Evolutionary conservation across 1,139 yeast genomes (phyloP).

Genomic region (Keqinozyma sinolaborantium): DNA sequence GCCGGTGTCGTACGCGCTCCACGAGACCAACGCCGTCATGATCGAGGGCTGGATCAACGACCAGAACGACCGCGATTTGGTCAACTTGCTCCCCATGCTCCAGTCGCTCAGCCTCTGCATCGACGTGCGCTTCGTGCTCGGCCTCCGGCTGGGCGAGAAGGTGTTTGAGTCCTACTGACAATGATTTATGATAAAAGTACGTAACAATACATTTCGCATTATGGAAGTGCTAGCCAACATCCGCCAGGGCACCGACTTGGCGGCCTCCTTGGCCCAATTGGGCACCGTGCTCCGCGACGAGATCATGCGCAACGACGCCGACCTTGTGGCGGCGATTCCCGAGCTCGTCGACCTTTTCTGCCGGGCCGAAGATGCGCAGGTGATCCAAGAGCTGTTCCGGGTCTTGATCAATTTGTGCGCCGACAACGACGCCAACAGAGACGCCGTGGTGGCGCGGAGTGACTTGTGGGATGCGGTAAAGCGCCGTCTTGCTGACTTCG

Average conservation of each 20-base stretch:
- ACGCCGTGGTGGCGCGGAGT: slow-evolving; percentile 12
- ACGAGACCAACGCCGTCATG: slow-evolving; percentile 83
- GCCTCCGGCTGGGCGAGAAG: slow-evolving; percentile 74
- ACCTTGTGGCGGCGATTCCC: slow-evolving; percentile 7
- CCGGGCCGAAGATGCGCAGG: slow-evolving; percentile 3
- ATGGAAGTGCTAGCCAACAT: neutral
- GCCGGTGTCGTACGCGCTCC: slow-evolving; percentile 81
- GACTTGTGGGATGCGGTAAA: slow-evolving; percentile 18
- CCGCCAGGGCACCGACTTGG: neutral
- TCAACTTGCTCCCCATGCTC: slow-evolving; percentile 77
- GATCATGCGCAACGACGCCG: slow-evolving; percentile 12
- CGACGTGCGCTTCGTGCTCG: slow-evolving; percentile 80
- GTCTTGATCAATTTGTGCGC: slow-evolving; percentile 36
- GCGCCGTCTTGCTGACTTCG: slow-evolving; percentile 2
- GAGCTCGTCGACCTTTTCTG: slow-evolving; percentile 7
- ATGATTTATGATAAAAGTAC: slow-evolving; percentile 1
- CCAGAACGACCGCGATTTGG: slow-evolving; percentile 78
- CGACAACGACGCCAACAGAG: slow-evolving; percentile 32
- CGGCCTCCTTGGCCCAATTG: slow-evolving; percentile 11
- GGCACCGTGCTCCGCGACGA: slow-evolving; percentile 29
- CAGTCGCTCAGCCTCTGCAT: slow-evolving; percentile 75
- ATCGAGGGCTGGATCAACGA: slow-evolving; percentile 98
- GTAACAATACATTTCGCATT: slow-evolving; percentile 1
- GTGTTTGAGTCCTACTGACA: slow-evolving; percentile 44
- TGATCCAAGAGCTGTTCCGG: slow-evolving; percentile 18